Conservation (phyloP, 1,284 basidiomycete species). For the Papiliotrema flavescens region DNA sequence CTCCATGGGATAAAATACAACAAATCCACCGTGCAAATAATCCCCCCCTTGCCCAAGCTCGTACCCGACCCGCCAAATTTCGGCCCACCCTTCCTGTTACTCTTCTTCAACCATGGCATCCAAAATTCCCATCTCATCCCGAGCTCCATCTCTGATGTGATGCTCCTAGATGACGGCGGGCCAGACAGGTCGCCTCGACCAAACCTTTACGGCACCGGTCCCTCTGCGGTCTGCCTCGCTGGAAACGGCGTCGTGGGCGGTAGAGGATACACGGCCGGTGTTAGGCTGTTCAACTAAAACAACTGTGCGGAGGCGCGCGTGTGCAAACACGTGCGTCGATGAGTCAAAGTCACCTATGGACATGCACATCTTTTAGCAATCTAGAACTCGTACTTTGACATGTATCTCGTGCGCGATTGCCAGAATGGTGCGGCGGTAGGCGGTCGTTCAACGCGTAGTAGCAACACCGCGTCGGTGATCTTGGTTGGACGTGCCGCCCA, state of each 20-base stretch:
- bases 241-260: background rate
- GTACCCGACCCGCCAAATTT: slow-evolving; percentile 1
- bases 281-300: slow-evolving; percentile 33
- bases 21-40: slow-evolving; percentile 2
- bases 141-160: slow-evolving; percentile 18
- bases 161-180: slow-evolving; percentile 19
- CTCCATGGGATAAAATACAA: slow-evolving; percentile 13
- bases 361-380: slow-evolving; percentile 26
- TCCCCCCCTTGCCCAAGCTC: background rate
- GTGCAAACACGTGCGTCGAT: slow-evolving; percentile 10
- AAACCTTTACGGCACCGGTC: background rate
- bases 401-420: background rate
- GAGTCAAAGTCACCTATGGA: slow-evolving; percentile 45
- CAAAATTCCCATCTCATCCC: slow-evolving; percentile 27
- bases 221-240: slow-evolving; percentile 5
- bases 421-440: too few relatives aligned
- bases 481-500: too few relatives aligned
- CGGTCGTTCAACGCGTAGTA: too few relatives aligned
- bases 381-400: background rate
- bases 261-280: background rate
- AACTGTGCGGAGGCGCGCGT: slow-evolving; percentile 31
- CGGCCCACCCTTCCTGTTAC: slow-evolving; percentile 1
- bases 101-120: slow-evolving; percentile 17
- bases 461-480: too few relatives aligned
- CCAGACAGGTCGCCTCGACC: slow-evolving; percentile 41